Conservation (phyloP, 1,139 yeast species). For the Kodamaea anthophila region DNA sequence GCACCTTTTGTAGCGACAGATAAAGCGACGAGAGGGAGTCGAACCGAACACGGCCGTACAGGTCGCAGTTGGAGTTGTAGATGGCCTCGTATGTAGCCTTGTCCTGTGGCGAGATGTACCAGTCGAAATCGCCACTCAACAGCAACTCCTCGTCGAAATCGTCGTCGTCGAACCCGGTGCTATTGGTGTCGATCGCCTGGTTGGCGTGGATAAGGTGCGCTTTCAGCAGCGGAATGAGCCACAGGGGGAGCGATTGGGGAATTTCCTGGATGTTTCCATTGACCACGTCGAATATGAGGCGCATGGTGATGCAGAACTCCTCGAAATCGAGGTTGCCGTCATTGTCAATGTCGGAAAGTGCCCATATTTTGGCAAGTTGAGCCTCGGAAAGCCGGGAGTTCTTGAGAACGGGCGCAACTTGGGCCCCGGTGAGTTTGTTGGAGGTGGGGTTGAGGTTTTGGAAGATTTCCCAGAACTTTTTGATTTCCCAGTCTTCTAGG, state of each 20-base stretch:
- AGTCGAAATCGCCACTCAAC: slow-evolving; percentile 71
- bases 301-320: slow-evolving; percentile 96
- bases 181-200: slow-evolving; percentile 43
- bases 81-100: slow-evolving; percentile 72
- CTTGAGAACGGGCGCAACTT: slow-evolving; percentile 80
- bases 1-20: slow-evolving; percentile 62
- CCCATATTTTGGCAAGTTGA: slow-evolving; percentile 82
- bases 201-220: slow-evolving; percentile 79
- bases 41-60: slow-evolving; percentile 76
- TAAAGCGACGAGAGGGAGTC: slow-evolving; percentile 67
- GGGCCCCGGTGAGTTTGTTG: slow-evolving; percentile 77
- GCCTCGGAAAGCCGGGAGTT: slow-evolving; percentile 78
- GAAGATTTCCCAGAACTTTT: slow-evolving; percentile 96
- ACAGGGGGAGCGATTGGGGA: slow-evolving; percentile 73
- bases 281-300: slow-evolving; percentile 84
- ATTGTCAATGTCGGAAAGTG: slow-evolving; percentile 83
- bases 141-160: slow-evolving; percentile 34
- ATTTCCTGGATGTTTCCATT: slow-evolving; percentile 62
- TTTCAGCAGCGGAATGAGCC: slow-evolving; percentile 90
- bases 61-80: slow-evolving; percentile 69
- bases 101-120: slow-evolving; percentile 94
- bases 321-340: slow-evolving; percentile 93
- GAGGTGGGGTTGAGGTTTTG: slow-evolving; percentile 77
- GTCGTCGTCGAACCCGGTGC: slow-evolving; percentile 40
- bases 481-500: slow-evolving; percentile 89